These are phyloP conservation scores for Fraxinus platypoda DNA, from an alignment of 305 asterid species.

Conservation along the genomic window DNA sequence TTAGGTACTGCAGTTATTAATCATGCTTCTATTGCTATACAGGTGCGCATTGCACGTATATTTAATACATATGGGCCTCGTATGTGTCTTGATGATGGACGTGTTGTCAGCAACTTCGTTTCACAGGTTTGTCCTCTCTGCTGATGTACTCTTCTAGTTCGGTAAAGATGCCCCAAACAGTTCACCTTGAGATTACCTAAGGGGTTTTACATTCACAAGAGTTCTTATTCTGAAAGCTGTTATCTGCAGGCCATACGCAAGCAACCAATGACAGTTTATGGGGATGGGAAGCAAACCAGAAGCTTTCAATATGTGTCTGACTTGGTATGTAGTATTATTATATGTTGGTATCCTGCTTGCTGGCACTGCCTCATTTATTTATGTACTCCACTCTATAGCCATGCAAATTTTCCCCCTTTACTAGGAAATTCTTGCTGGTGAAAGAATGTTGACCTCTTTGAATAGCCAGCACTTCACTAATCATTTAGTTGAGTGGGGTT, in stretches of 20 bases:
- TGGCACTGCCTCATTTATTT: not conserved
- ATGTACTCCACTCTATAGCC: not conserved
- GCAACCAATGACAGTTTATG: slow-evolving; percentile 89
- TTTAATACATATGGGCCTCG: slow-evolving; percentile 98
- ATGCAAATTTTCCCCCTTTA: not conserved
- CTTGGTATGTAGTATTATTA: slow-evolving; percentile 56
- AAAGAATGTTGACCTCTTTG: not conserved
- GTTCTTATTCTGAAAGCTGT: slow-evolving; percentile 21
- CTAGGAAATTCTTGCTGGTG: not conserved
- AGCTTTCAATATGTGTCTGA: slow-evolving; percentile 92
- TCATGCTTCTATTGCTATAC: slow-evolving; percentile 20
- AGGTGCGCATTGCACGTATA: slow-evolving; percentile 94
- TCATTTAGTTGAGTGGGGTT: not conserved
- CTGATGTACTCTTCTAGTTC: not conserved
- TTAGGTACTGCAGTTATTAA: not conserved
- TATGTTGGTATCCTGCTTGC: not conserved
- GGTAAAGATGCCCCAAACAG: slow-evolving; percentile 1
- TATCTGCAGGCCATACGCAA: slow-evolving; percentile 77
- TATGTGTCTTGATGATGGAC: slow-evolving; percentile 97
- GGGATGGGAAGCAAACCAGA: slow-evolving; percentile 93
- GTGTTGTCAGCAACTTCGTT: slow-evolving; percentile 96
- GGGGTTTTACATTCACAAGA: not conserved
- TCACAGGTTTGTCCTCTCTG: slow-evolving; percentile 65
- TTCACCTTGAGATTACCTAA: not conserved
- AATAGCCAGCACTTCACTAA: not conserved